phyloP scores from a whole-genome alignment of 2,329 filamentous ascomycete species.

The Verticillium tricorpus region DNA sequence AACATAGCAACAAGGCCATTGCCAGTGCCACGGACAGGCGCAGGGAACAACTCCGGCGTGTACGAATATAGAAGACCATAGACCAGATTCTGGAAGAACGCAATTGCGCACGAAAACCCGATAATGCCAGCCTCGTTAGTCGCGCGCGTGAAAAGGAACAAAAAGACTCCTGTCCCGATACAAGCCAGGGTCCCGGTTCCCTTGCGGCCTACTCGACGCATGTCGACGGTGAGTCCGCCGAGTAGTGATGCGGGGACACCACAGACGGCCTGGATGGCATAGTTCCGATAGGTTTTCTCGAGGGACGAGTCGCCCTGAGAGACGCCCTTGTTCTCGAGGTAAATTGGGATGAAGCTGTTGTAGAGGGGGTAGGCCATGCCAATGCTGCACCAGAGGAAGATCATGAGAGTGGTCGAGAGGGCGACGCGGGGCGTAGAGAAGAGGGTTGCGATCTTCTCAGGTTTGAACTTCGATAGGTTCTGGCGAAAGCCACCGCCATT shows the following conservation, averaged over 20 bases:
- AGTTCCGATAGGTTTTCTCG: conserved; percentile 12
- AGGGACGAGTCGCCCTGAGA: conserved; percentile 6
- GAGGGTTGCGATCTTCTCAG: conserved; percentile 46
- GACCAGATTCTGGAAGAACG: conserved; percentile 17
- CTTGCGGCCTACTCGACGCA: conserved; percentile 15
- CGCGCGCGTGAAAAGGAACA: conserved; percentile 22
- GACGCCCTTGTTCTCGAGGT: conserved; percentile 19
- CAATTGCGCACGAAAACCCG: conserved; percentile 16
- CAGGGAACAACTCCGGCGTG: conserved; percentile 6
- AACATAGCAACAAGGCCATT: conserved; percentile 5
- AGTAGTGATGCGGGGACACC: conserved; percentile 10
- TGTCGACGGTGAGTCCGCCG: conserved; percentile 15
- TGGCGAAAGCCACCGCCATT: conserved; percentile 28
- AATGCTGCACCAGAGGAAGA: conserved; percentile 53
- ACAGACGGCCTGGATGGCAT: conserved; percentile 17
- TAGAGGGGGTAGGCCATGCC: conserved; percentile 54
- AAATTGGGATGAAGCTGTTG: conserved; percentile 38
- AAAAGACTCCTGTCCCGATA: conserved; percentile 14
- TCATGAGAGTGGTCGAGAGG: conserved; percentile 47
- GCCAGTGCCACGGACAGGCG: neutral
- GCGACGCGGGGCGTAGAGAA: conserved; percentile 43
- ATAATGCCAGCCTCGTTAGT: conserved; percentile 8
- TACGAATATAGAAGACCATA: conserved; percentile 14
- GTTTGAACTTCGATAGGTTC: conserved; percentile 46
- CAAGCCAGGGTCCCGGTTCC: conserved; percentile 15